Conservation (phyloP, 2,329 filamentous ascomycete species). For the Mycosphaerella sp. region DNA sequence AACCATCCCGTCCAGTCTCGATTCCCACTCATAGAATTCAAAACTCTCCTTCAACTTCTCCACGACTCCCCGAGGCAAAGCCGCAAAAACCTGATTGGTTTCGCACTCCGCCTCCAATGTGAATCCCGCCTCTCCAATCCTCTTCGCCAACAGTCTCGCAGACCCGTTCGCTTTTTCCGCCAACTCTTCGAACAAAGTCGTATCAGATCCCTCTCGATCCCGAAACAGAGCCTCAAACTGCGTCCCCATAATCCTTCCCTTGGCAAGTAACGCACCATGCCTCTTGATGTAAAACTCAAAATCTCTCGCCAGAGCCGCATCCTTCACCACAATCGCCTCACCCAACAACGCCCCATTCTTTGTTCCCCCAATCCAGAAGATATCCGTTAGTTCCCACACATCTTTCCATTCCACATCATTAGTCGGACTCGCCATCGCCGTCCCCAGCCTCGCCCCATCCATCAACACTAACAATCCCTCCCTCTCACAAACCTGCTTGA, state of each 20-base stretch:
- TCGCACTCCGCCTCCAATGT: constrained; percentile 3
- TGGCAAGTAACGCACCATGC: constrained; percentile 1
- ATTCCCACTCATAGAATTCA: constrained; percentile 5
- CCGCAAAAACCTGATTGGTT: constrained; percentile 7
- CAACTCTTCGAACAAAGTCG: too few species aligned
- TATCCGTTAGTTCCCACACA: constrained; percentile 6
- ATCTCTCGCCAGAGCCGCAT: not conserved
- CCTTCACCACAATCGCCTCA: constrained; percentile 6
- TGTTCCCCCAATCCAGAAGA: constrained; percentile 6
- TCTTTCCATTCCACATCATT: constrained; percentile 9
- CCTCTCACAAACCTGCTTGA: constrained; percentile 4
- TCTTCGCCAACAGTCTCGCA: not conserved
- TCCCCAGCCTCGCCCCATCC: constrained; percentile 1
- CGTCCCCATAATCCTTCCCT: constrained; percentile 6
- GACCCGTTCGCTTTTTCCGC: too few species aligned
- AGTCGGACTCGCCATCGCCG: not conserved
- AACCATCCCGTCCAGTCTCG: constrained; percentile 3
- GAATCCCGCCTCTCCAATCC: constrained; percentile 3
- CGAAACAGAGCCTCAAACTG: constrained; percentile 5
- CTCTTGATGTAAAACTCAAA: constrained; percentile 8
- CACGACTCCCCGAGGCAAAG: constrained; percentile 1
- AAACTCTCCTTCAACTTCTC: constrained; percentile 1
- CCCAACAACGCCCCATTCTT: constrained; percentile 7
- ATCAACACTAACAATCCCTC: constrained; percentile 1
- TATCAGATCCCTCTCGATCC: not conserved